phyloP scores from a whole-genome alignment of 768 basidiomycete genomes.

The Mycena haematopus region DNA sequence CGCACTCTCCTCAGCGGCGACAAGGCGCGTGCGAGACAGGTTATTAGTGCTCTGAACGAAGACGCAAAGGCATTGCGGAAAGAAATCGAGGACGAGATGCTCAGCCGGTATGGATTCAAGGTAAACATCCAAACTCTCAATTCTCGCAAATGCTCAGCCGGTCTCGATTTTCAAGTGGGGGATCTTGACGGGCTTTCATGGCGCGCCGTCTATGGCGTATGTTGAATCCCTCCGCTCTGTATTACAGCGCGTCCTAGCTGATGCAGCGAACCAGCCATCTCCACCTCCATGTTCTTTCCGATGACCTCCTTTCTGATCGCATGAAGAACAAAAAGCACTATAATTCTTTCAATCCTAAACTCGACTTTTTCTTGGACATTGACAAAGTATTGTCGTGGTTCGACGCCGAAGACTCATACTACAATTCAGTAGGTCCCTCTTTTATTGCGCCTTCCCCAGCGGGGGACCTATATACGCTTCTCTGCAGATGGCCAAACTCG shows the following conservation, averaged over 20 bases:
- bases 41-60: conserved; percentile 58
- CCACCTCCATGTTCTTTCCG: conserved; percentile 86
- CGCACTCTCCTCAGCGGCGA: conserved; percentile 60
- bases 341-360: conserved; percentile 86
- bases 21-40: conserved; percentile 57
- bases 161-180: neutral
- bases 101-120: conserved; percentile 70
- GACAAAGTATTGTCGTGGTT: conserved; percentile 85
- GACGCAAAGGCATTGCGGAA: conserved; percentile 62
- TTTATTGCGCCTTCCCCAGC: neutral
- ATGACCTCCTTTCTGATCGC: conserved; percentile 70
- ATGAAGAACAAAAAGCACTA: conserved; percentile 92
- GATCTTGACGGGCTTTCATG: conserved; percentile 85
- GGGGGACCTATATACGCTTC: neutral
- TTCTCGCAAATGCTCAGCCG: neutral
- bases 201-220: conserved; percentile 84
- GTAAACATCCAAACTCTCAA: conserved; percentile 51
- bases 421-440: conserved; percentile 48
- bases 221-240: conserved; percentile 36
- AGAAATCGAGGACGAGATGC: conserved; percentile 83
- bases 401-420: conserved; percentile 66
- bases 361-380: conserved; percentile 83
- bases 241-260: conserved; percentile 4
- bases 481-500: conserved; percentile 58
- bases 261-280: conserved; percentile 60